Conservation (phyloP, 2,329 filamentous ascomycete species). For the Magnaporthiopsis incrustans region DNA sequence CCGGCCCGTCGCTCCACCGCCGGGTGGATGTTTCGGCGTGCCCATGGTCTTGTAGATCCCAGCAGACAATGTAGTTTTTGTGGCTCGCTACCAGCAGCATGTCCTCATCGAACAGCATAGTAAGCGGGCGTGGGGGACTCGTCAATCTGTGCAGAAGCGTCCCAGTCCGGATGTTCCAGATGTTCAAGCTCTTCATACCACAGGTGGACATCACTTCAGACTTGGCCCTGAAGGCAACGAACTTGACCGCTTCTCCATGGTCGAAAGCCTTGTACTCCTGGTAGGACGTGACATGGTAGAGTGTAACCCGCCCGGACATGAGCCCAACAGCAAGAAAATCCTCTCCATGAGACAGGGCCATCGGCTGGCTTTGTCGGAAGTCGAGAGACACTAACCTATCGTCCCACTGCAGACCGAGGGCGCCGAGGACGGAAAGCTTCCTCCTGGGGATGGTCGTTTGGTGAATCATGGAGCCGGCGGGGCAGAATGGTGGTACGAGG, state of each 20-base stretch:
- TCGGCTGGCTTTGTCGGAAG: slow-evolving; percentile 18
- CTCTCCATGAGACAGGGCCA: slow-evolving; percentile 18
- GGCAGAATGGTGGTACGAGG: slow-evolving; percentile 24
- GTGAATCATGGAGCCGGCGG: slow-evolving; percentile 19
- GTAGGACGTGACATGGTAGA: slow-evolving; percentile 19
- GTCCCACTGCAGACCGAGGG: slow-evolving; percentile 20
- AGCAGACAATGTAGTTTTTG: slow-evolving; percentile 20
- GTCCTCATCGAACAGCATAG: slow-evolving; percentile 19
- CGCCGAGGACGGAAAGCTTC: slow-evolving; percentile 18
- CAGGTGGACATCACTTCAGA: slow-evolving; percentile 22
- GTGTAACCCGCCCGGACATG: slow-evolving; percentile 14
- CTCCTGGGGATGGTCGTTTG: slow-evolving; percentile 10
- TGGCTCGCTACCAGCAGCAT: slow-evolving; percentile 19
- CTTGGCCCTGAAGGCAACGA: slow-evolving; percentile 22
- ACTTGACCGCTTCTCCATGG: slow-evolving; percentile 22
- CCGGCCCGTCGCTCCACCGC: slow-evolving; percentile 17
- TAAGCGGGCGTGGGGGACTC: slow-evolving; percentile 15
- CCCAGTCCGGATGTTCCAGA: slow-evolving; percentile 24
- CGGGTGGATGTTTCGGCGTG: slow-evolving; percentile 8
- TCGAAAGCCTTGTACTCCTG: slow-evolving; percentile 19
- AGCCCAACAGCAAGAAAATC: slow-evolving; percentile 21
- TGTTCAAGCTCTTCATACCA: slow-evolving; percentile 18
- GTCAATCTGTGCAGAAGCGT: slow-evolving; percentile 18
- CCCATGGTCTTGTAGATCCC: slow-evolving; percentile 13
- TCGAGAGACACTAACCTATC: slow-evolving; percentile 23